Evolutionary conservation across 176 grass and related monocot genomes (phyloP), one percentile per base, ranked within the genome.

Genomic region (Oryza australiensis): DNA sequence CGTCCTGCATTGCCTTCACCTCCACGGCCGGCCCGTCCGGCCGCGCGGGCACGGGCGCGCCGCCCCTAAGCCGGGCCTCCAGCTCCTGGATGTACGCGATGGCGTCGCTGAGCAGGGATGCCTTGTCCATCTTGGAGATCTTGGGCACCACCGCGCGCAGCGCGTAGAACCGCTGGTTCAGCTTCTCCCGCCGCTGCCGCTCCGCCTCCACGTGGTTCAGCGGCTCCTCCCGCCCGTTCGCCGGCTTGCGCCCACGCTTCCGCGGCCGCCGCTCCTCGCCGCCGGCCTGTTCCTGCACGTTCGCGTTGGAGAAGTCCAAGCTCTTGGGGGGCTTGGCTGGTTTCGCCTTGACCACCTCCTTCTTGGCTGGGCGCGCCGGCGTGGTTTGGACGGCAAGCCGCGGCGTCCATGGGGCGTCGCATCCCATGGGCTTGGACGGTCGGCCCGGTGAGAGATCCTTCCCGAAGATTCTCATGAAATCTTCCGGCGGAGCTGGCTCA

Each of bases 81-180:
- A 97, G 88, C 81, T 97, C 92, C 70, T 92, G 84, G 84, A 97
- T 94, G 88, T 97, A 88, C 0, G 92, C 63, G 79, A 94, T 97
- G 83, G 92, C 92, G 66, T 97, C 90, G 78, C 90, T 89, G 26
- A 97, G 86, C 69, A 97, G 68, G 2, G 94, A 97, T 9, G 94
- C 94, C 79, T 97, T 97, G 82, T 97, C 94, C 91, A 92, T 97
- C 86, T 97, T 97, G 28, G 91, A 92, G 43, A 97, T 97, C 74
- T 90, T 92, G 12, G 91, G 94, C 9, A 97, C 89, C 30, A 97
- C 94, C 20, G 94, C 91, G 27, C 94, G 82, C 43, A 97, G 87
- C 9, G 89, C 89, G 86, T 94, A 97, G 85, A 97, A 97, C 40
- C 91, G 79, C 87, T 97, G 94, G 87, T 97, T 97, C 59, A 97